phyloP scores from a whole-genome alignment of 352 stramenopile genomes.

The Phytophthora colocasiae region DNA sequence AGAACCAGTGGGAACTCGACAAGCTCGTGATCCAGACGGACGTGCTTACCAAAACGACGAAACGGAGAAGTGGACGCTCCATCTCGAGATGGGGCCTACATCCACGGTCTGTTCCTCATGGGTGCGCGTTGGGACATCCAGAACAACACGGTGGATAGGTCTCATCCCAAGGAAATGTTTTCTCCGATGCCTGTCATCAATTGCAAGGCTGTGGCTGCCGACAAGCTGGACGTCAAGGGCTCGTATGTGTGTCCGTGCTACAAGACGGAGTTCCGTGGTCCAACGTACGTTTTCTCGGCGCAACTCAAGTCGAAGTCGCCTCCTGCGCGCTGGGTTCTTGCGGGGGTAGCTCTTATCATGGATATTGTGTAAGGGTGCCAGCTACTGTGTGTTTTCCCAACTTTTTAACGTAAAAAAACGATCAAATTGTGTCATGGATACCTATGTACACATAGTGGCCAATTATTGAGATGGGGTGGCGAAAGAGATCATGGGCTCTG shows the following conservation, averaged over 20 bases:
- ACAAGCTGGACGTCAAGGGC: constrained; percentile 96
- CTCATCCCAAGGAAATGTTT: constrained; percentile 98
- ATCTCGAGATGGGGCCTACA: constrained; percentile 95
- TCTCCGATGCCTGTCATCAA: constrained; percentile 98
- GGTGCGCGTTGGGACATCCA: constrained; percentile 94
- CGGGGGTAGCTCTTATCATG: constrained; percentile 96
- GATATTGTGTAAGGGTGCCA: constrained; percentile 72
- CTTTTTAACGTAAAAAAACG: no score
- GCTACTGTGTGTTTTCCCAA: no score
- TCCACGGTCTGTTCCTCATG: constrained; percentile 95
- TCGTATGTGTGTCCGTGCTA: constrained; percentile 97
- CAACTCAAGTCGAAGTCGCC: constrained; percentile 98
- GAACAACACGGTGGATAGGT: constrained; percentile 94
- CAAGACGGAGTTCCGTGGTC: constrained; percentile 96
- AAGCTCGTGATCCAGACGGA: constrained; percentile 98
- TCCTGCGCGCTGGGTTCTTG: constrained; percentile 94
- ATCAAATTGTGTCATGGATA: no score
- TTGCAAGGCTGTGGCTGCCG: constrained; percentile 94
- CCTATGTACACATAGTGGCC: no score
- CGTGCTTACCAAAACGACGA: constrained; percentile 96
- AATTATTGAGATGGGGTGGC: no score
- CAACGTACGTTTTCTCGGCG: constrained; percentile 97
- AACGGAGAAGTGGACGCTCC: constrained; percentile 88
- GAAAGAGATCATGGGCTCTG: no score
- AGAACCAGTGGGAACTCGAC: constrained; percentile 97